Conservation (phyloP, 768 basidiomycete species). For the Termitomyces sp. region DNA sequence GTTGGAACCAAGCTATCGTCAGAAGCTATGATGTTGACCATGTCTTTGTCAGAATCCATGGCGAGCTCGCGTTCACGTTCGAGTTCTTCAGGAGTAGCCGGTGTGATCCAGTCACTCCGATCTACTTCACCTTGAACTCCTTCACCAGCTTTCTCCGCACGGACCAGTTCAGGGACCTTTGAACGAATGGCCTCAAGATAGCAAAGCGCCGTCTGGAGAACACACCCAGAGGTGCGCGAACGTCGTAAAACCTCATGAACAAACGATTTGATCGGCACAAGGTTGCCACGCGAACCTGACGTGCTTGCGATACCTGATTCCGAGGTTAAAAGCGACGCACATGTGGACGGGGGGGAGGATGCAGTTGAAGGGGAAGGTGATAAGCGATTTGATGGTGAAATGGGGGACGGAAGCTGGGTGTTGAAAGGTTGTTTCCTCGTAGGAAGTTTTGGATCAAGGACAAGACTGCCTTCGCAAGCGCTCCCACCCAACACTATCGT, state of each 20-base stretch:
- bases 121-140: constrained; percentile 36
- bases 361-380: constrained; percentile 28
- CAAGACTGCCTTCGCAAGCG: constrained; percentile 8
- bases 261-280: constrained; percentile 68
- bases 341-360: constrained; percentile 19
- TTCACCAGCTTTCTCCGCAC: constrained; percentile 43
- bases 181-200: constrained; percentile 82
- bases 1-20: constrained; percentile 36
- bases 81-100: constrained; percentile 40
- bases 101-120: constrained; percentile 38
- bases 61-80: constrained; percentile 33
- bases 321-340: constrained; percentile 11
- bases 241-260: constrained; percentile 88
- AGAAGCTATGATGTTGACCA: constrained; percentile 2
- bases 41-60: constrained; percentile 12
- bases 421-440: constrained; percentile 21
- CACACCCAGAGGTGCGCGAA: constrained; percentile 78
- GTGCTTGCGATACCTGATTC: constrained; percentile 13
- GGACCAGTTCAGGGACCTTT: constrained; percentile 62
- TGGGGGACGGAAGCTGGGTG: constrained; percentile 48
- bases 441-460: constrained; percentile 12
- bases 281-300: constrained; percentile 27
- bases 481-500: constrained; percentile 23
- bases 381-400: constrained; percentile 40
- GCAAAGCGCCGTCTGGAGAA: constrained; percentile 84